A percentile compares a stretch with the other conserved stretches of the same genome.
These are phyloP conservation scores for Thelephora terrestris DNA, from an alignment of 1,284 basidiomycete genomes.

Conservation along the genomic window DNA sequence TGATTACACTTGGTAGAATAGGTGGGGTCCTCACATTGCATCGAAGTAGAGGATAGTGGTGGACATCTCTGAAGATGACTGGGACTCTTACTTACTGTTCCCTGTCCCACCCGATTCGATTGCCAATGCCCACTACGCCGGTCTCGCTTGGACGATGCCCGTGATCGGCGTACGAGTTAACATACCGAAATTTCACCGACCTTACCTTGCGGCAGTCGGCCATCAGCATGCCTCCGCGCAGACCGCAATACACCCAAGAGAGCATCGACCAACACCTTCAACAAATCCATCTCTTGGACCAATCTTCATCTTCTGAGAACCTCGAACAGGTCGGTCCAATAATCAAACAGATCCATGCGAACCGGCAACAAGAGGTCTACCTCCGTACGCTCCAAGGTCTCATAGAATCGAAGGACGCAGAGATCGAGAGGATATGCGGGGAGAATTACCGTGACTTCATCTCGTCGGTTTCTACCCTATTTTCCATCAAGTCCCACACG, in stretches of 20 bases:
- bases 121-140: too few species aligned
- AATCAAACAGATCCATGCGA: constrained; percentile 88
- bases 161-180: too few species aligned
- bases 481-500: constrained; percentile 88
- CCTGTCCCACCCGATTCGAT: background rate
- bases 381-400: constrained; percentile 80
- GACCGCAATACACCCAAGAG: constrained; percentile 68
- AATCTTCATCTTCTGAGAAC: constrained; percentile 81
- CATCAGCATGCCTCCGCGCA: constrained; percentile 57
- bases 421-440: constrained; percentile 93
- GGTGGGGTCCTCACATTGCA: constrained; percentile 36
- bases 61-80: constrained; percentile 27
- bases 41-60: constrained; percentile 38
- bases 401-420: constrained; percentile 87
- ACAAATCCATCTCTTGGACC: constrained; percentile 80
- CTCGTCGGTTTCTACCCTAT: constrained; percentile 88
- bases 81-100: background rate
- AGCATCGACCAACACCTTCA: constrained; percentile 77
- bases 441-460: constrained; percentile 99
- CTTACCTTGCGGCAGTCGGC: too few species aligned
- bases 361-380: constrained; percentile 86
- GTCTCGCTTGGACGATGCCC: too few species aligned
- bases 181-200: too few species aligned
- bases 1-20: background rate
- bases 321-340: constrained; percentile 88